These are phyloP conservation scores for Aspergillus sp. DNA, from an alignment of 2,329 filamentous ascomycete species.

Conservation along the genomic window DNA sequence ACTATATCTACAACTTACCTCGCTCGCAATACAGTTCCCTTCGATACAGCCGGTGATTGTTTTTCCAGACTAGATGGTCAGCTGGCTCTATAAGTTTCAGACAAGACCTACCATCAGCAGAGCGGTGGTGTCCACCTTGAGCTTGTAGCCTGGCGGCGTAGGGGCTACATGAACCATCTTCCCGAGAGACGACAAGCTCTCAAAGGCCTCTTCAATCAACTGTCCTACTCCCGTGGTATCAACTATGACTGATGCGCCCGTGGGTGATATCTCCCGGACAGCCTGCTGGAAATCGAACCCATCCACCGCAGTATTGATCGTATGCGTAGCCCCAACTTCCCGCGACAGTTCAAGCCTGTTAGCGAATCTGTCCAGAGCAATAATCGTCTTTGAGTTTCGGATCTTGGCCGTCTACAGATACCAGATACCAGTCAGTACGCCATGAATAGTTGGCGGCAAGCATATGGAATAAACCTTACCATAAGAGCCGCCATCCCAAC, in stretches of 20 bases:
- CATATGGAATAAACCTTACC: constrained; percentile 5
- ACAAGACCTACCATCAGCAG: background rate
- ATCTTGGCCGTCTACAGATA: constrained; percentile 42
- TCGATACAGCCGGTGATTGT: constrained; percentile 19
- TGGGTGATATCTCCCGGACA: constrained; percentile 2
- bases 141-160: constrained; percentile 35
- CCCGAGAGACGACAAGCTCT: constrained; percentile 39
- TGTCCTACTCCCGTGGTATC: constrained; percentile 20
- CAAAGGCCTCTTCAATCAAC: constrained; percentile 18
- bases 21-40: constrained; percentile 15
- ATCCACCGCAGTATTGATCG: constrained; percentile 32
- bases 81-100: background rate
- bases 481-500: constrained; percentile 50
- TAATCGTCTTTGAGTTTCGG: constrained; percentile 35
- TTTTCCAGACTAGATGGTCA: constrained; percentile 11
- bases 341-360: constrained; percentile 36
- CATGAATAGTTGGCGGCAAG: no score
- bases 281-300: constrained; percentile 10
- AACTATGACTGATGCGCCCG: constrained; percentile 16
- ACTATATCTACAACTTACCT: background rate
- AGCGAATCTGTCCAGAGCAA: constrained; percentile 38
- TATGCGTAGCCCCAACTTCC: constrained; percentile 40
- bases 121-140: background rate
- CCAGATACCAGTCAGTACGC: background rate
- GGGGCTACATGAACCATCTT: constrained; percentile 53